A percentile compares a stretch with the other conserved stretches of the same genome.
Conservation (phyloP, 2,329 filamentous ascomycete species). For the Magnaporthiopsis poae region DNA sequence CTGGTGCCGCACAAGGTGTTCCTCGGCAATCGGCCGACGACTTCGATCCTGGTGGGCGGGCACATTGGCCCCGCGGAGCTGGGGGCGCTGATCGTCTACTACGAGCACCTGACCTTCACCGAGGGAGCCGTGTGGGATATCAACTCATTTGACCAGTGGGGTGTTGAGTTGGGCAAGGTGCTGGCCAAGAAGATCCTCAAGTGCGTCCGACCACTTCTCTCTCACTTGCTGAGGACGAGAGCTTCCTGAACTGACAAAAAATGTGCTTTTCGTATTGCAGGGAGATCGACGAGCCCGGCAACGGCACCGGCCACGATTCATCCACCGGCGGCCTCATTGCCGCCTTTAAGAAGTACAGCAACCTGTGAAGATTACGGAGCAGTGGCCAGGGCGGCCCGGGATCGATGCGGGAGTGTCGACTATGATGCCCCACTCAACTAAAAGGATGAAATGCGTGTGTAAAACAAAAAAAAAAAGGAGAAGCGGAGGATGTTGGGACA, state of each 20-base stretch:
- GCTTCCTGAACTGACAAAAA: background rate
- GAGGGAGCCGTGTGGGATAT: slow-evolving; percentile 99
- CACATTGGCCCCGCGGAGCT: slow-evolving; percentile 90
- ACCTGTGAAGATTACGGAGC: slow-evolving; percentile 27
- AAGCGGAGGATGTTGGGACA: background rate
- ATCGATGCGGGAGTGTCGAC: background rate
- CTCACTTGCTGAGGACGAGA: background rate
- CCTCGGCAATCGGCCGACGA: slow-evolving; percentile 93
- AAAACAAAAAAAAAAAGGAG: background rate
- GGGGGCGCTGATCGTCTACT: slow-evolving; percentile 93
- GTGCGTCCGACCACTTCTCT: slow-evolving; percentile 12
- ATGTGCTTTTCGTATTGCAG: slow-evolving; percentile 16
- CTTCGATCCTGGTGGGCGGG: slow-evolving; percentile 78
- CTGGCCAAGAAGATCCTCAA: slow-evolving; percentile 82
- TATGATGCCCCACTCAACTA: background rate
- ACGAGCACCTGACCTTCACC: slow-evolving; percentile 96
- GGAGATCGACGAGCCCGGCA: slow-evolving; percentile 73
- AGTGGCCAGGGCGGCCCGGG: background rate
- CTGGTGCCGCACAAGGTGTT: slow-evolving; percentile 98
- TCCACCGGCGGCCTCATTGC: slow-evolving; percentile 84
- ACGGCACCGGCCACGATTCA: slow-evolving; percentile 65
- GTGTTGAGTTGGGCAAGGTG: slow-evolving; percentile 93
- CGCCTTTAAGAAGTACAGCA: slow-evolving; percentile 72
- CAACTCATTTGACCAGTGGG: slow-evolving; percentile 99
- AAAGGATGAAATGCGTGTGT: background rate